Percentiles rank a stretch among this genome's conserved stretches.
Conservation (phyloP, 202 grass and related monocot species). For the Digitaria exilis region DNA sequence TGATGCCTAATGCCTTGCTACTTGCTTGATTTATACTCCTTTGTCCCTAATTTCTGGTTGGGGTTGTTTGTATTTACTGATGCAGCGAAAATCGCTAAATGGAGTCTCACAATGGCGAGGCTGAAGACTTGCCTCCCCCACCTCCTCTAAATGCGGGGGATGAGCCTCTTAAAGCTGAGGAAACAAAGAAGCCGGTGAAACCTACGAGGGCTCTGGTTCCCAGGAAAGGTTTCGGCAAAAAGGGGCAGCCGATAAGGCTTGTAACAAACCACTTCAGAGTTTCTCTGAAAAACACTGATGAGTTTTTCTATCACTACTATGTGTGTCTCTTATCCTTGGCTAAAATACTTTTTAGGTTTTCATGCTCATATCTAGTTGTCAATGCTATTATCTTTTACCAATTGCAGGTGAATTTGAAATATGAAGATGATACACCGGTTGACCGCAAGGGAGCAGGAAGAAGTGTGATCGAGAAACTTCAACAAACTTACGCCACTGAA, state of each 20-base stretch:
- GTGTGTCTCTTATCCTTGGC: slow-evolving; percentile 36
- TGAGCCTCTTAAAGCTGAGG: slow-evolving; percentile 47
- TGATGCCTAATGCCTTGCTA: not conserved
- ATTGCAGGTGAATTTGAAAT: slow-evolving; percentile 67
- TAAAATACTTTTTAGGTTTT: not conserved
- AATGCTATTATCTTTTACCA: not conserved
- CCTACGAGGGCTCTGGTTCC: slow-evolving; percentile 46
- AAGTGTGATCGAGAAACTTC: slow-evolving; percentile 63
- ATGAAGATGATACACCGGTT: slow-evolving; percentile 65
- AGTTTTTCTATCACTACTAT: slow-evolving; percentile 82
- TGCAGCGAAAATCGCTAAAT: slow-evolving; percentile 19
- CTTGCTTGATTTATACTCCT: not conserved
- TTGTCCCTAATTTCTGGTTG: not conserved
- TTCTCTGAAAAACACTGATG: slow-evolving; percentile 44
- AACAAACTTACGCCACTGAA: slow-evolving; percentile 56
- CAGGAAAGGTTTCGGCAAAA: slow-evolving; percentile 55
- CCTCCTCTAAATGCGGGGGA: slow-evolving; percentile 37
- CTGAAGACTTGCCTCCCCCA: slow-evolving; percentile 56
- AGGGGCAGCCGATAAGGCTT: slow-evolving; percentile 54
- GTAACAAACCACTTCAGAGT: slow-evolving; percentile 77
- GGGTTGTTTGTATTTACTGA: not conserved
- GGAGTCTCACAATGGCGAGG: slow-evolving; percentile 25
- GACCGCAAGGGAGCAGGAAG: slow-evolving; percentile 60
- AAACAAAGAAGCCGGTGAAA: slow-evolving; percentile 34
- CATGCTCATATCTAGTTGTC: not conserved